These are phyloP conservation scores for Cenococcum geophilum DNA, from an alignment of 495 filamentous ascomycete genomes.

Conservation along the genomic window DNA sequence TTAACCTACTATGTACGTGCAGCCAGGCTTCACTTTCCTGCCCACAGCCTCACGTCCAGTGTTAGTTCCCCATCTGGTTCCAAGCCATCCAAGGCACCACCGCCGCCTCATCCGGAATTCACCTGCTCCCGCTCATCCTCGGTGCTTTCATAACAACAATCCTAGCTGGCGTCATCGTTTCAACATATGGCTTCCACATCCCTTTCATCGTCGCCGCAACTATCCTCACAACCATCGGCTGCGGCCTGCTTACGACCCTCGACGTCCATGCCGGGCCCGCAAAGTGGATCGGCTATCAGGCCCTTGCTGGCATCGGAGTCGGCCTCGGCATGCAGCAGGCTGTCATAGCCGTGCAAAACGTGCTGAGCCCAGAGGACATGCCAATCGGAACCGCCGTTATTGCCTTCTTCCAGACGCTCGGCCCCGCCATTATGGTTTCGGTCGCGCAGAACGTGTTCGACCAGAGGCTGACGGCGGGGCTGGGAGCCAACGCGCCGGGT, in stretches of 20 bases:
- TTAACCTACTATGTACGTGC: background rate
- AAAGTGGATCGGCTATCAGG: background rate
- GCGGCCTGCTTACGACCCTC: conserved; percentile 13
- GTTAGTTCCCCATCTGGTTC: conserved; percentile 19
- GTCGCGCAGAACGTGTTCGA: background rate
- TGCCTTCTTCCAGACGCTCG: background rate
- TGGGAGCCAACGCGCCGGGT: no score
- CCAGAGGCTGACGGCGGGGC: background rate
- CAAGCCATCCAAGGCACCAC: conserved; percentile 7
- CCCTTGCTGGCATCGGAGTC: background rate
- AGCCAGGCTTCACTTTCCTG: no score
- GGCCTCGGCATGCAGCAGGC: background rate
- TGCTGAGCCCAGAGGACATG: background rate
- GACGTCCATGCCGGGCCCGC: background rate
- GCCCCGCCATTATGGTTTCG: background rate
- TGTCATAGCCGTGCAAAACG: background rate
- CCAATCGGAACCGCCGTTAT: background rate
- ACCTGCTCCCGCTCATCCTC: conserved; percentile 23
- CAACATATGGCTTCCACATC: background rate
- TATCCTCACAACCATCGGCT: conserved; percentile 15
- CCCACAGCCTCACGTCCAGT: no score
- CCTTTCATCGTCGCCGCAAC: conserved; percentile 4
- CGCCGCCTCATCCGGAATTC: background rate
- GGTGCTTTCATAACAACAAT: background rate
- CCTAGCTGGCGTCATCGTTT: background rate